phyloP scores from a whole-genome alignment of 768 basidiomycete species.

The Vishniacozyma victoriae region DNA sequence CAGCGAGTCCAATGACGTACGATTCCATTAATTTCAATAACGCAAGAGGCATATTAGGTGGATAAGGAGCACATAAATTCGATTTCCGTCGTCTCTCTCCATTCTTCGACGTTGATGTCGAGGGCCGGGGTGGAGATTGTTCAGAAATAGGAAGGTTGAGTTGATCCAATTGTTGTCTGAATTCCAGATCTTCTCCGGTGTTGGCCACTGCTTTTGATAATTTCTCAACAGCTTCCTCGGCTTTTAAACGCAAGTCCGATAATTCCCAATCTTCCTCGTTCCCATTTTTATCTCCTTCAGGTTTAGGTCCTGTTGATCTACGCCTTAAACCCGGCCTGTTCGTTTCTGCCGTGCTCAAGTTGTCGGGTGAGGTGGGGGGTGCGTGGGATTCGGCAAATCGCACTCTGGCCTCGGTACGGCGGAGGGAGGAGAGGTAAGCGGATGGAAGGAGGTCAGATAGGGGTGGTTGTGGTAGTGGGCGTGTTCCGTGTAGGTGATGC shows the following conservation, averaged over 20 bases:
- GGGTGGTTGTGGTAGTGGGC: constrained; percentile 39
- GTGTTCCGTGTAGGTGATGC: constrained; percentile 37
- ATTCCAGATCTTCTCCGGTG: constrained; percentile 18
- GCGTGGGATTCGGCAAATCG: constrained; percentile 36
- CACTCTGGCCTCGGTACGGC: constrained; percentile 42
- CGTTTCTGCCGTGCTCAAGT: not conserved
- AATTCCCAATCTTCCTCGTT: constrained; percentile 33
- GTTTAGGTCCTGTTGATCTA: constrained; percentile 28
- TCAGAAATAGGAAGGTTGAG: constrained; percentile 18
- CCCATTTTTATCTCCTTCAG: constrained; percentile 14
- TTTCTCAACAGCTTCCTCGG: constrained; percentile 28
- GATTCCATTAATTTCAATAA: constrained; percentile 40
- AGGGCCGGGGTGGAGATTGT: not conserved
- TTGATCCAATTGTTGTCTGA: constrained; percentile 30
- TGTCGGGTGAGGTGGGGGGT: not conserved
- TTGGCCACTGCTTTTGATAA: constrained; percentile 23
- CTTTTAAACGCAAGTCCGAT: constrained; percentile 15
- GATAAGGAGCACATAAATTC: constrained; percentile 32
- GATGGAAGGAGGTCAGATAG: constrained; percentile 42
- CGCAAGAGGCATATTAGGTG: constrained; percentile 39
- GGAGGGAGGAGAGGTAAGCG: constrained; percentile 39
- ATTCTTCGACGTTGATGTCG: not conserved
- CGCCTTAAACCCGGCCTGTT: constrained; percentile 26
- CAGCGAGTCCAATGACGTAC: constrained; percentile 37
- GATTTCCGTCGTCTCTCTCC: constrained; percentile 12